phyloP scores from a whole-genome alignment of 345 rosid genomes.

The Eucalyptus curtisii region DNA sequence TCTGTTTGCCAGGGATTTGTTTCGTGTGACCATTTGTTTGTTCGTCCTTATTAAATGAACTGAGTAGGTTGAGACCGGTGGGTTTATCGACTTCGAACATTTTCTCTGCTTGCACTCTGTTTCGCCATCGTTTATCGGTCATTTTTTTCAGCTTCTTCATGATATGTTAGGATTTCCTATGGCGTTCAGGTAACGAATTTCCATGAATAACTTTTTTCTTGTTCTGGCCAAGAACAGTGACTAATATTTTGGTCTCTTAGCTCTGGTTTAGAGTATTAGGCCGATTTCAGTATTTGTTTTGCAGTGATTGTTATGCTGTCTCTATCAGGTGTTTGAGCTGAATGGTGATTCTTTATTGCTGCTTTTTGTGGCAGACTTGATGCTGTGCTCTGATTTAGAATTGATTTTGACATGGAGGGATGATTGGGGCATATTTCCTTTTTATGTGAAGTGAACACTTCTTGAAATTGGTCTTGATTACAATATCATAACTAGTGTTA shows the following conservation, averaged over 20 bases:
- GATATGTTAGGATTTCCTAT: neutral
- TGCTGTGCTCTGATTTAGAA: neutral
- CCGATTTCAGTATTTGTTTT: neutral
- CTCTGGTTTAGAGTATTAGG: neutral
- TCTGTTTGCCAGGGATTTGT: too few species aligned
- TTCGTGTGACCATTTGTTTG: too few species aligned
- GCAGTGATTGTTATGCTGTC: neutral
- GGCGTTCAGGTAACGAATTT: neutral
- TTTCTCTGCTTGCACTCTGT: neutral
- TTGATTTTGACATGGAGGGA: neutral
- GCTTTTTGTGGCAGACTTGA: neutral
- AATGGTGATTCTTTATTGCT: neutral
- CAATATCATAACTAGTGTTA: neutral
- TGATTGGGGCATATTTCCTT: neutral
- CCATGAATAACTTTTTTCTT: neutral
- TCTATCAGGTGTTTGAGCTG: neutral
- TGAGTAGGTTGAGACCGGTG: neutral
- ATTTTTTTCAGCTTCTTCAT: neutral
- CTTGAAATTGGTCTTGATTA: neutral
- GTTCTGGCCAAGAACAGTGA: neutral
- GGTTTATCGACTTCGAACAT: neutral
- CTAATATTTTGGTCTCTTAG: neutral
- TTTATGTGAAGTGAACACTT: neutral
- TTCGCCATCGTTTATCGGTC: neutral
- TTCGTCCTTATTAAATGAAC: too few species aligned